Conservation (phyloP, 768 basidiomycete species). For the Kwoniella dendrophila region DNA sequence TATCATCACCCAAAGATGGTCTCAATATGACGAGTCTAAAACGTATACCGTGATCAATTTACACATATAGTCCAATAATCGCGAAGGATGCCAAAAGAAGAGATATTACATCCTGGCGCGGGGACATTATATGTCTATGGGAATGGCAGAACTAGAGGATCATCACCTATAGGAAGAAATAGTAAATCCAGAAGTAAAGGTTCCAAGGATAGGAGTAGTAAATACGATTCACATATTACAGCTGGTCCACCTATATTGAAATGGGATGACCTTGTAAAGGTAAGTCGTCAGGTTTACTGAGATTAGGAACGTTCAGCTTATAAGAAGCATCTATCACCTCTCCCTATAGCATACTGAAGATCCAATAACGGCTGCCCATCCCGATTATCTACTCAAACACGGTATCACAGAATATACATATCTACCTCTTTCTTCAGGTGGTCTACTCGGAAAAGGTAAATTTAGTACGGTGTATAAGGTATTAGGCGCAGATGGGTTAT, state of each 20-base stretch:
- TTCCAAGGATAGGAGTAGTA: slow-evolving; percentile 1
- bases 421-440: slow-evolving; percentile 23
- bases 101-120: slow-evolving; percentile 35
- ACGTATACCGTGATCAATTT: too few species aligned
- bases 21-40: too few species aligned
- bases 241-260: neutral
- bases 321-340: neutral
- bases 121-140: slow-evolving; percentile 42
- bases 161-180: slow-evolving; percentile 14
- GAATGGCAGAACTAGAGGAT: neutral
- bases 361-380: slow-evolving; percentile 31
- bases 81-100: slow-evolving; percentile 10
- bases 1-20: too few species aligned
- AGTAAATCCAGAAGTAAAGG: neutral
- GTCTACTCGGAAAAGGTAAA: slow-evolving; percentile 58
- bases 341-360: slow-evolving; percentile 18
- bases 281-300: slow-evolving; percentile 21
- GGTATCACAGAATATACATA: slow-evolving; percentile 58
- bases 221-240: neutral
- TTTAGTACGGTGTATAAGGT: slow-evolving; percentile 58
- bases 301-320: neutral
- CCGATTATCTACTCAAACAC: slow-evolving; percentile 51
- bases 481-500: slow-evolving; percentile 42
- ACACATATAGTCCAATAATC: too few species aligned
- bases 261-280: slow-evolving; percentile 34